phyloP scores from a whole-genome alignment of 108 stramenopile species.

The Skeletonema marinoi region DNA sequence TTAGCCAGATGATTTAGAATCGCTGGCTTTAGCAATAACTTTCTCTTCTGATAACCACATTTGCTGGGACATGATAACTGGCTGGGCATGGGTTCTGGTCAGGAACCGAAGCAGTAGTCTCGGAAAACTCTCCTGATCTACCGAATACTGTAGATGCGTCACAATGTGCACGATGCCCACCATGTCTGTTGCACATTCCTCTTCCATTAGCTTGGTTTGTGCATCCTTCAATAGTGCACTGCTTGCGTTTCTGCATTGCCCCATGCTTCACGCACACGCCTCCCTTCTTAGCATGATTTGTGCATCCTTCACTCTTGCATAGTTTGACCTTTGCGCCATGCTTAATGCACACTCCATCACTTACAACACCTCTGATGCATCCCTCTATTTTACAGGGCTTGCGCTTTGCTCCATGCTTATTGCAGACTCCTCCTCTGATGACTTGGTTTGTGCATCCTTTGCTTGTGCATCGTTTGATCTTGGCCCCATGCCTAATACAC shows the following conservation, averaged over 20 bases:
- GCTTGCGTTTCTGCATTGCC: neutral
- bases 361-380: neutral
- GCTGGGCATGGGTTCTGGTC: no score
- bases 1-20: no score
- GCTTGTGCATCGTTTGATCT: neutral
- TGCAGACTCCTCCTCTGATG: conserved; percentile 15
- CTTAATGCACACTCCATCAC: conserved; percentile 2
- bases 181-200: neutral
- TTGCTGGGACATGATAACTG: no score
- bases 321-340: conserved; percentile 11
- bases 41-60: no score
- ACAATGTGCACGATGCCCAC: no score
- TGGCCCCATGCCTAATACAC: neutral
- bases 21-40: no score
- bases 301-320: conserved; percentile 2
- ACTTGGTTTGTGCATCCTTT: conserved; percentile 7
- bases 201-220: neutral
- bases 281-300: neutral
- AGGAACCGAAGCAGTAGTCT: no score
- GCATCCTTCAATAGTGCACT: neutral
- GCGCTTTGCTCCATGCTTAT: neutral
- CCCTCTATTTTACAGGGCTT: neutral
- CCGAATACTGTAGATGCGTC: no score
- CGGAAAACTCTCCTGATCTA: no score
- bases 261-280: neutral